These are phyloP conservation scores for Beauveria sp. DNA, from an alignment of 2,329 filamentous ascomycete genomes.

Conservation along the genomic window DNA sequence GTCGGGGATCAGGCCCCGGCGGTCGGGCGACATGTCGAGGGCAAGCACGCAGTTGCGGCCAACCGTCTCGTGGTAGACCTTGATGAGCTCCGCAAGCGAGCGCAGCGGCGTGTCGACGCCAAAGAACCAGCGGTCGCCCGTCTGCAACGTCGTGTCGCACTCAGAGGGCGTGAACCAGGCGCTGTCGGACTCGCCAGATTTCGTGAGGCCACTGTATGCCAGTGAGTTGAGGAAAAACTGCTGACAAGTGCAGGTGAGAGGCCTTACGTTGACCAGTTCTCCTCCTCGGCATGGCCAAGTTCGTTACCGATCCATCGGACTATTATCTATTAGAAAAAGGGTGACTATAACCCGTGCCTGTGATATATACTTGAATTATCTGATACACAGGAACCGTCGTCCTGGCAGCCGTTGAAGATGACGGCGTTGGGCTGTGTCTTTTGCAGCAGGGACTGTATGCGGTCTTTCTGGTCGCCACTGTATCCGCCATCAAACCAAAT, in stretches of 20 bases:
- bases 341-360: no score
- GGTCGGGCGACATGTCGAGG: slow-evolving; percentile 19
- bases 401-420: slow-evolving; percentile 19
- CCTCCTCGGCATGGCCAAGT: slow-evolving; percentile 16
- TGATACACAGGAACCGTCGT: slow-evolving; percentile 17
- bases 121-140: slow-evolving; percentile 19
- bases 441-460: slow-evolving; percentile 16
- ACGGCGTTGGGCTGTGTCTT: slow-evolving; percentile 17
- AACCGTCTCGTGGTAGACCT: slow-evolving; percentile 20
- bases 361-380: slow-evolving; percentile 9
- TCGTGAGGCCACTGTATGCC: slow-evolving; percentile 6
- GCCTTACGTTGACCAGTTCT: slow-evolving; percentile 20
- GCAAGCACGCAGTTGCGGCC: slow-evolving; percentile 20
- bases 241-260: background rate
- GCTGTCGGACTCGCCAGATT: slow-evolving; percentile 17
- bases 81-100: slow-evolving; percentile 17
- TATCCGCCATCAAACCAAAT: slow-evolving; percentile 23
- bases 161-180: slow-evolving; percentile 18
- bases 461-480: slow-evolving; percentile 16
- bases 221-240: background rate
- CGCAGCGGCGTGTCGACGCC: slow-evolving; percentile 17
- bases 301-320: slow-evolving; percentile 20
- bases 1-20: slow-evolving; percentile 18
- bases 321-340: background rate
- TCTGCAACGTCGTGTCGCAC: slow-evolving; percentile 20